phyloP scores from a whole-genome alignment of 169 alveolate genomes.

The Nephromyces sp. region DNA sequence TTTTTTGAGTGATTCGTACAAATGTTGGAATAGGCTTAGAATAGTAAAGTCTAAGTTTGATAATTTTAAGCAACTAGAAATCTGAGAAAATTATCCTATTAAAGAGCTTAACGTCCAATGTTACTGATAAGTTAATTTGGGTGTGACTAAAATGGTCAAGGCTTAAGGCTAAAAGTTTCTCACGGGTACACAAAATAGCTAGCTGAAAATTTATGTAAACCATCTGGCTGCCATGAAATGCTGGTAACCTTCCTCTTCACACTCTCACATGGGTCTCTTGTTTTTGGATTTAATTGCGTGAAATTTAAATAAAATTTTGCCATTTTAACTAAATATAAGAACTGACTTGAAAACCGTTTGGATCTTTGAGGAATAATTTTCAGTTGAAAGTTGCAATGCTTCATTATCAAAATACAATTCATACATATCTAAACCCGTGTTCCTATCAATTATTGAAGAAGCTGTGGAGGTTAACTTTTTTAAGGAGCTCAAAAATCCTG shows the following conservation, averaged over 20 bases:
- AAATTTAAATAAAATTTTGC: not conserved
- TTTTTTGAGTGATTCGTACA: no score
- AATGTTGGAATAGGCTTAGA: no score
- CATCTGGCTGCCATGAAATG: slow-evolving; percentile 82
- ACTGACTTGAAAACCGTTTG: slow-evolving; percentile 58
- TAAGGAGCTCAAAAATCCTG: slow-evolving; percentile 59
- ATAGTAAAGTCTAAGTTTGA: no score
- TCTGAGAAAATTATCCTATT: no score
- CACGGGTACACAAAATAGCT: slow-evolving; percentile 71
- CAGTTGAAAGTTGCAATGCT: slow-evolving; percentile 61
- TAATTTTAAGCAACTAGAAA: no score
- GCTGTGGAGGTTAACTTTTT: slow-evolving; percentile 59
- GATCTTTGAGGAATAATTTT: slow-evolving; percentile 65
- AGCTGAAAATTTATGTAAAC: slow-evolving; percentile 68
- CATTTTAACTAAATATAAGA: not conserved
- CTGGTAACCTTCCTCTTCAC: slow-evolving; percentile 67
- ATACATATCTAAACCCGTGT: slow-evolving; percentile 75
- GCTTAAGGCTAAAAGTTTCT: no score
- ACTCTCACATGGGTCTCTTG: slow-evolving; percentile 54
- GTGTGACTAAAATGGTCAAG: no score
- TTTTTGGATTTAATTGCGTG: not conserved
- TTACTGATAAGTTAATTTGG: no score
- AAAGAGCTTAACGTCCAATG: no score
- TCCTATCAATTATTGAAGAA: slow-evolving; percentile 63
- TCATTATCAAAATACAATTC: slow-evolving; percentile 81